Base-by-base conservation (phyloP, 345 rosid species). In the Crucihimalaya himalaica region DNA sequence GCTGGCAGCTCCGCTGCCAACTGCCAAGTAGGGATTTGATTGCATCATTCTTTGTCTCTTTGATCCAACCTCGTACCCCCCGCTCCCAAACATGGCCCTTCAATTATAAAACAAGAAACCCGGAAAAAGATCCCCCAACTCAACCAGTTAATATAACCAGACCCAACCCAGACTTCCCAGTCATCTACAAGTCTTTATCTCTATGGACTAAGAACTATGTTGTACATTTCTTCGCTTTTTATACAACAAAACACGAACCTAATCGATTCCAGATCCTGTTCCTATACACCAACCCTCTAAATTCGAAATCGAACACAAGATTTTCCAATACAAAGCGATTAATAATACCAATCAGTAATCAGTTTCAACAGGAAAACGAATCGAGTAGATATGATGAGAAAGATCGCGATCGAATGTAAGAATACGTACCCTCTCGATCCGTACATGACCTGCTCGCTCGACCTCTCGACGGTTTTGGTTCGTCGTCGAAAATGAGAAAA, bases 11-110 rank as follows among this genome's bases (percentile, higher is more conserved):
- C 87, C 79, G 67, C 83, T 83, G 93, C 89, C 87, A 91, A 93
- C 97, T 90, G 96, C 94, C 89, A 93, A 89, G 98, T 91, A 93
- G 83, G 98, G 97, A 90, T 86, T 86, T 55, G 98, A 87, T 86
- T 89, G 97, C 90, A 83, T 93, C 97, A 93, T 93, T 93, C 98
- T 87, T 82, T 89, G 98, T 90, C 98, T 90, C 98, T 93, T 93
- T 87, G 98, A 89, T 88, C 97, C 97, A 74, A 90, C 97, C 93
- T 85, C 96, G 92, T 88, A 92, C 84, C 94, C 96, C 94, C 92
- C 91, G 91, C 96, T 84, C 84, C 98, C 98, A 85, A 92, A 89
- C 91, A 88, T 88, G 72, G 88, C 98, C 97, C 98, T 93, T 88
- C 92, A 86, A 69, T 86, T 77, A 86, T 80, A 78, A 91, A 77